Percentiles rank a stretch among this genome's conserved stretches.
Conservation (phyloP, 768 basidiomycete species). For the Kwoniella shandongensis region DNA sequence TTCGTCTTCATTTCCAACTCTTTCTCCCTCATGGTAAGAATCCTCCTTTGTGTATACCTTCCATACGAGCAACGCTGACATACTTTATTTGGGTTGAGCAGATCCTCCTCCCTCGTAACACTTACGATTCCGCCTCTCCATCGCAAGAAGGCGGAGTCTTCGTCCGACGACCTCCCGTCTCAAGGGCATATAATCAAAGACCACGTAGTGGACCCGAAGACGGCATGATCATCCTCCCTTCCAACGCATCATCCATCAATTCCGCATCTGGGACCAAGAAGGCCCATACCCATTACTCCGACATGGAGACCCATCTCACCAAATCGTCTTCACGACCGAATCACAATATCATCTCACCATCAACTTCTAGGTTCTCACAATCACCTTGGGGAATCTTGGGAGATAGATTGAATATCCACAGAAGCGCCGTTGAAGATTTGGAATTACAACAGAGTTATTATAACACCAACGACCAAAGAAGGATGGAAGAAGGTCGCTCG, state of each 20-base stretch:
- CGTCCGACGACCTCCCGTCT: conserved; percentile 24
- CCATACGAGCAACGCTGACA: not conserved
- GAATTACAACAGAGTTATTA: conserved; percentile 23
- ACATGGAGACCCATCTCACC: no score
- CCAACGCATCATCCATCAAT: conserved; percentile 1
- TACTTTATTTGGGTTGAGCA: conserved; percentile 6
- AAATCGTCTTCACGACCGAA: no score
- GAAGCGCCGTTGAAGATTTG: conserved; percentile 1
- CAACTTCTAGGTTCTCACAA: not conserved
- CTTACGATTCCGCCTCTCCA: conserved; percentile 19
- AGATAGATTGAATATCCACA: conserved; percentile 32
- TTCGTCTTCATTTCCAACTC: conserved; percentile 36
- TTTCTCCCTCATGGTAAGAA: conserved; percentile 38
- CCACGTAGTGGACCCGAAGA: not conserved
- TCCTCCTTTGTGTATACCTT: not conserved
- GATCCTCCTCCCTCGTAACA: conserved; percentile 42
- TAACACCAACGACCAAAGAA: no score
- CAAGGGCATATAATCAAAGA: conserved; percentile 2
- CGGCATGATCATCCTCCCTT: conserved; percentile 9
- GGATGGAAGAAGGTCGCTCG: no score
- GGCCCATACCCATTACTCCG: conserved; percentile 1
- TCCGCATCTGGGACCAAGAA: conserved; percentile 3
- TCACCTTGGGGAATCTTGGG: conserved; percentile 36
- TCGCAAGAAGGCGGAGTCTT: conserved; percentile 24
- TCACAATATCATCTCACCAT: no score